phyloP scores from a whole-genome alignment of 495 filamentous ascomycete species.

The Aspergillus nidulans region DNA sequence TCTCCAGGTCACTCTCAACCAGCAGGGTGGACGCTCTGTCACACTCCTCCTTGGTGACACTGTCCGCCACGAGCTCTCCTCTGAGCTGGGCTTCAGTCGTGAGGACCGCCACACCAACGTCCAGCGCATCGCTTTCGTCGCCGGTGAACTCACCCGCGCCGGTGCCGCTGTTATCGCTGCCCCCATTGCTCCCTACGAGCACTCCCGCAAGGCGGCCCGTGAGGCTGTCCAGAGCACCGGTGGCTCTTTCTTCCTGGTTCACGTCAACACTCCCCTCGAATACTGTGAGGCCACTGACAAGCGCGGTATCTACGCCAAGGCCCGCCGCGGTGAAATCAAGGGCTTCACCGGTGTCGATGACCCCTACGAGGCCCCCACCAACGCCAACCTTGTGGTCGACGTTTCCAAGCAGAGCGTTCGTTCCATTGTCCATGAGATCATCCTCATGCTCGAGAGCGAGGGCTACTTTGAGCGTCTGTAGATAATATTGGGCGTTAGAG shows the following conservation, averaged over 20 bases:
- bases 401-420: slow-evolving; percentile 79
- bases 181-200: slow-evolving; percentile 93
- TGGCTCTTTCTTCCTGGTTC: slow-evolving; percentile 89
- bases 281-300: slow-evolving; percentile 93
- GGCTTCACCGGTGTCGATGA: slow-evolving; percentile 98
- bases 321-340: slow-evolving; percentile 88
- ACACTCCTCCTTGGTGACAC: slow-evolving; percentile 93
- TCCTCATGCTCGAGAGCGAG: slow-evolving; percentile 83
- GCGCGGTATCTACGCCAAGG: slow-evolving; percentile 81
- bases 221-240: slow-evolving; percentile 75
- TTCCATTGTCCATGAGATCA: slow-evolving; percentile 94
- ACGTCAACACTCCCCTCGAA: slow-evolving; percentile 90
- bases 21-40: slow-evolving; percentile 93
- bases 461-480: slow-evolving; percentile 59
- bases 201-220: slow-evolving; percentile 66
- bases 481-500: background rate
- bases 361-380: slow-evolving; percentile 82
- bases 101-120: slow-evolving; percentile 95
- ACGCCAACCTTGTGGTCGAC: slow-evolving; percentile 83
- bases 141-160: slow-evolving; percentile 85
- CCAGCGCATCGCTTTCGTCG: slow-evolving; percentile 93
- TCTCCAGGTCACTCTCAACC: slow-evolving; percentile 95
- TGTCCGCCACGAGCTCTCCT: slow-evolving; percentile 85
- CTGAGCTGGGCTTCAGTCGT: slow-evolving; percentile 90
- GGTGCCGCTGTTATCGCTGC: slow-evolving; percentile 95